Evolutionary conservation across 768 basidiomycete species (phyloP), one percentile per base, ranked within the genome.

Genomic region (Lactifluus piperatus): DNA sequence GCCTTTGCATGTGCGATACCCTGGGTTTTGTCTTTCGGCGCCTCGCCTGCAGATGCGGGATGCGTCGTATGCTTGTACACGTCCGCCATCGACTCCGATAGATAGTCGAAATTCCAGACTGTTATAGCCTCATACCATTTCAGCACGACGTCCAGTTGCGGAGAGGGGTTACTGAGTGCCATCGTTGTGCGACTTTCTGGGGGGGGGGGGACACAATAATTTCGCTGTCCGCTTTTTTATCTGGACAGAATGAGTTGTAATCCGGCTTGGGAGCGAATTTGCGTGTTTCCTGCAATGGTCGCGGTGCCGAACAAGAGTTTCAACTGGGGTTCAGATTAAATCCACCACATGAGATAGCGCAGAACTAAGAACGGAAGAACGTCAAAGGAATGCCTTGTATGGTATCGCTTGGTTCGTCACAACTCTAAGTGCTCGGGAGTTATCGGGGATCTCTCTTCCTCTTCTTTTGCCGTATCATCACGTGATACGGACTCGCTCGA

Each of bases 81-180:
- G 1, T 61, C 55, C 1, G 54, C 27, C 22, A 61, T 34, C 22
- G 32, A 36, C 29, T n/a, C n/a, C n/a, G 20, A 10, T 20, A 61
- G 18, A 6, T 32, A 10, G 3, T 56, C 49, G 14, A 61, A 56
- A 26, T 47, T 32, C 60, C 60, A 61, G 16, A 0, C 5, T 22
- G 54, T 13, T 36, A 61, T 8, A 24, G 54, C 60, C 0, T 56
- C 37, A 44, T 51, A 61, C 16, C 20, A 61, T 29, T 41, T 32
- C 18, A 24, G 20, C 13, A 61, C 44, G 8, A 26, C 37, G 50
- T 44, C 26, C 36, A 61, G 43, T 29, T 61, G 60, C n/a, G 54
- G 47, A 8, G 60, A 61, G 9, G 49, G 41, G 22, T 55, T 56
- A 27, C 24, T 5, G 22, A 29, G 32, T 18, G 52, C 14, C 24